Conservation (phyloP, 345 rosid genomes). For the Raphanus sativus region DNA sequence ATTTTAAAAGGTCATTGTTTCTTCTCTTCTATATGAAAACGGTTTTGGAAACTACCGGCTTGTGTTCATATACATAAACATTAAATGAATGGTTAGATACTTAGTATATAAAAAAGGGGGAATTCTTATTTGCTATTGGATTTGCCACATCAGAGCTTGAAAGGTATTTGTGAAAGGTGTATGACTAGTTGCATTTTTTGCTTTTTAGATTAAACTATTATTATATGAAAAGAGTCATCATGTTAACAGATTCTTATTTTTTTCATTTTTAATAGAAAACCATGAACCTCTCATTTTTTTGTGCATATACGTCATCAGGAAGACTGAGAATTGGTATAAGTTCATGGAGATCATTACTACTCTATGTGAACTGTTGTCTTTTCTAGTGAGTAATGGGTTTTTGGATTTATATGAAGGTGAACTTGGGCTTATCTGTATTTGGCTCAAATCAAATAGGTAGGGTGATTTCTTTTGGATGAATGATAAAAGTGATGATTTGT, state of each 20-base stretch:
- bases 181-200: slow-evolving; percentile 35
- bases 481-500: too few species aligned
- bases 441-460: slow-evolving; percentile 9
- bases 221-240: slow-evolving; percentile 4
- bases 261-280: not conserved
- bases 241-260: not conserved
- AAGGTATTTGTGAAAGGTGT: slow-evolving; percentile 22
- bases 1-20: not conserved
- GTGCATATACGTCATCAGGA: not conserved
- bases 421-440: slow-evolving; percentile 13
- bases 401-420: slow-evolving; percentile 26
- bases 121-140: slow-evolving; percentile 14
- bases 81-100: slow-evolving; percentile 22
- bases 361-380: not conserved
- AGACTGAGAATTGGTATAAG: not conserved
- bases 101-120: not conserved
- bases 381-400: not conserved
- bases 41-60: slow-evolving; percentile 29
- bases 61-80: slow-evolving; percentile 20
- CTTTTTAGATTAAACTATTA: slow-evolving; percentile 11
- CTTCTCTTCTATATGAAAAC: slow-evolving; percentile 1
- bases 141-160: slow-evolving; percentile 9
- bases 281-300: not conserved
- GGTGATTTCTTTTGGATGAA: not conserved
- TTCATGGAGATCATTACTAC: not conserved